These are phyloP conservation scores for Plasmodium vivax DNA, from an alignment of 169 alveolate genomes.

Conservation along the genomic window DNA sequence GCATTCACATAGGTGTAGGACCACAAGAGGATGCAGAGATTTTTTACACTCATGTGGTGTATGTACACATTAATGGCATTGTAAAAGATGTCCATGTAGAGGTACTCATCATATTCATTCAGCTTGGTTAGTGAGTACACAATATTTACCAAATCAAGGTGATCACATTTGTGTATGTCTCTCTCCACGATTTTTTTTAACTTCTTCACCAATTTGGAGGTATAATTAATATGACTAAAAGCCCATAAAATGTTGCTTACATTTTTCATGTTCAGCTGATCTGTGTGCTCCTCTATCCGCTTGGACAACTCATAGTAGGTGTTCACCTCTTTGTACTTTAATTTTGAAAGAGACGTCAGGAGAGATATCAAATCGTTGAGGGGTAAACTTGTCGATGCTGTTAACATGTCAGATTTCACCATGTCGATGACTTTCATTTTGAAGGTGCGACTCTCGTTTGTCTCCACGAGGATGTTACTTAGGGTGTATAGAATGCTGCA, in stretches of 20 bases:
- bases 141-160: constrained; percentile 46
- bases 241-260: constrained; percentile 72
- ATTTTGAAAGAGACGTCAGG: constrained; percentile 52
- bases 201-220: constrained; percentile 40
- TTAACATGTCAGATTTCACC: neutral
- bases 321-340: constrained; percentile 51
- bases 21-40: constrained; percentile 64
- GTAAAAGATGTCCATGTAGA: constrained; percentile 39
- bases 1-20: constrained; percentile 51
- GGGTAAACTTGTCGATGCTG: neutral
- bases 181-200: constrained; percentile 62
- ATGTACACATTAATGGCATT: constrained; percentile 63
- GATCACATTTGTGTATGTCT: constrained; percentile 35
- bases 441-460: constrained; percentile 65
- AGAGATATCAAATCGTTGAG: constrained; percentile 52
- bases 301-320: constrained; percentile 40
- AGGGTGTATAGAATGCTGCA: constrained; percentile 53
- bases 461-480: constrained; percentile 57
- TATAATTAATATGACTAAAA: constrained; percentile 60
- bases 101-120: constrained; percentile 67
- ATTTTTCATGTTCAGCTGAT: constrained; percentile 46
- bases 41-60: constrained; percentile 69
- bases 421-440: constrained; percentile 47
- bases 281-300: constrained; percentile 32
- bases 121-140: constrained; percentile 50